A percentile compares a stretch with the other conserved stretches of the same genome.
Evolutionary conservation across 108 stramenopile species (phyloP).

Genomic region (Aurantiochytrium sp.): DNA sequence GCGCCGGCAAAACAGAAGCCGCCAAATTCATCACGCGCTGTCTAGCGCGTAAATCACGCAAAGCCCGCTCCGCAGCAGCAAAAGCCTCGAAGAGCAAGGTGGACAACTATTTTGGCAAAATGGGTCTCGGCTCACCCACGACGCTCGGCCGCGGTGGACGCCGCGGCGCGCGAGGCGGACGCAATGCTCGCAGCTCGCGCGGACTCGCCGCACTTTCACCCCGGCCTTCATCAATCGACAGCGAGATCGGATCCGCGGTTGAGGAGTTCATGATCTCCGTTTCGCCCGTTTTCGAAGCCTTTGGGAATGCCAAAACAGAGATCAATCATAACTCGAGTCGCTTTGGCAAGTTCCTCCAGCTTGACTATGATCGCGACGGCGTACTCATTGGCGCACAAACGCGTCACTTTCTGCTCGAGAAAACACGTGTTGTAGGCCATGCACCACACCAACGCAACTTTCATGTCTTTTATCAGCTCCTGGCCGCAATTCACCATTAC

Average conservation of each 20-base stretch:
- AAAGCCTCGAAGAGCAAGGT: neutral
- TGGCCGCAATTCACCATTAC: neutral
- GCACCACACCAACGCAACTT: constrained; percentile 73
- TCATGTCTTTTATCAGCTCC: constrained; percentile 91
- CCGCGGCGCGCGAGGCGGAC: neutral
- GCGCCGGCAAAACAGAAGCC: constrained; percentile 92
- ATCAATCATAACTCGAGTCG: constrained; percentile 58
- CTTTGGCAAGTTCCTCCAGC: constrained; percentile 64
- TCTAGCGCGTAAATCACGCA: constrained; percentile 48
- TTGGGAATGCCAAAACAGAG: constrained; percentile 56
- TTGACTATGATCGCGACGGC: constrained; percentile 30
- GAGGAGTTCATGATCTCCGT: constrained; percentile 30
- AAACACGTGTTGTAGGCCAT: constrained; percentile 75
- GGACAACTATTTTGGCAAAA: neutral
- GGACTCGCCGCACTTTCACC: neutral
- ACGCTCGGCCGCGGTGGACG: neutral
- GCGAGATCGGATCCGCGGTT: neutral
- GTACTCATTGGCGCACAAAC: constrained; percentile 44
- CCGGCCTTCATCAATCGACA: neutral
- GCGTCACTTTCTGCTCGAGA: constrained; percentile 80
- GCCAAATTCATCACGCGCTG: constrained; percentile 89
- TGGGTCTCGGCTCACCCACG: neutral
- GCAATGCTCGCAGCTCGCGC: neutral
- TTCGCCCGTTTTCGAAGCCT: constrained; percentile 54
- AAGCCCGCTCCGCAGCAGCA: neutral